Conservation (phyloP, 202 grass and related monocot species). For the Dendrocalamus latiflorus region DNA sequence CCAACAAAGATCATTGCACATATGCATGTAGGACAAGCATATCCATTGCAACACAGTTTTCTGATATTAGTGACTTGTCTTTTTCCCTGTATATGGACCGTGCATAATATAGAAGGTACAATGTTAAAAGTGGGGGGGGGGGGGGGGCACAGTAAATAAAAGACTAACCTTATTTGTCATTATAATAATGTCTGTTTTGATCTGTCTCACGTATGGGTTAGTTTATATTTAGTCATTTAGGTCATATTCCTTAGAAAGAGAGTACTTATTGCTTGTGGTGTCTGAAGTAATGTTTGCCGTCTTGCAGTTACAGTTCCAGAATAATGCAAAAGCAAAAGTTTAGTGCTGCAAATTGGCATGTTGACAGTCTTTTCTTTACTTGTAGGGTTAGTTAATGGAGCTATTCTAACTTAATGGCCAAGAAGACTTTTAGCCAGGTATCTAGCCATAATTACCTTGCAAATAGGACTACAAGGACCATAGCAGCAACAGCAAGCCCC, state of each 20-base stretch:
- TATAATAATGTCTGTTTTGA: not conserved
- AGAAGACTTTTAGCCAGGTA: not conserved
- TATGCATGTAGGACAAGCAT: not conserved
- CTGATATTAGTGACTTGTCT: not conserved
- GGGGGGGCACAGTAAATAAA: not conserved
- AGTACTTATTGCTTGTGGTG: not conserved
- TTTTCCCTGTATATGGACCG: not conserved
- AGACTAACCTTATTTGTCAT: not conserved
- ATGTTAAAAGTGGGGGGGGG: not conserved
- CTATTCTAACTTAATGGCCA: not conserved
- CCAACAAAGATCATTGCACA: not conserved
- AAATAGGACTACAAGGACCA: constrained; percentile 62
- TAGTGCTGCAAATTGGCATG: not conserved
- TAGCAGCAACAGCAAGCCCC: constrained; percentile 67
- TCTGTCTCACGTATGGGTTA: not conserved
- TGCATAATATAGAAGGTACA: not conserved
- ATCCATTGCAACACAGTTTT: not conserved
- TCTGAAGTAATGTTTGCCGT: not conserved
- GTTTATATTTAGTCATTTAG: not conserved
- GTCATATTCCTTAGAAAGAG: not conserved
- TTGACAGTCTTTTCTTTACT: not conserved
- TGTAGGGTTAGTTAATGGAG: not conserved
- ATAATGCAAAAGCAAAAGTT: not conserved
- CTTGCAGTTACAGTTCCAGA: not conserved
- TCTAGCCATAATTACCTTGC: constrained; percentile 32